Conservation (phyloP, 805 yeast species). For the Grigorovia transvaalensis region DNA sequence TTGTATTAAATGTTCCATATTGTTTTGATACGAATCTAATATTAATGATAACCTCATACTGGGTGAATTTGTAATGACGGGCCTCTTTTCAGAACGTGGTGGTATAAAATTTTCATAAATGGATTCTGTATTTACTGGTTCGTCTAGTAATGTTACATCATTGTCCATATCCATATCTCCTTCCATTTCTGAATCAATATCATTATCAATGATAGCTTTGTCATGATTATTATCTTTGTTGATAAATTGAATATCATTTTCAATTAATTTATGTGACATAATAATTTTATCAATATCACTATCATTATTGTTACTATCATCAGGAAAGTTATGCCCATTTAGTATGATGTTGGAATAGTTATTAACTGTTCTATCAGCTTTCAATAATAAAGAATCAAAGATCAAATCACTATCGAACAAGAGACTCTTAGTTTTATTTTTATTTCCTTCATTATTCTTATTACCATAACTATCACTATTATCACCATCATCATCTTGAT, state of each 20-base stretch:
- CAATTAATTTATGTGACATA: neutral
- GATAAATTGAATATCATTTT: neutral
- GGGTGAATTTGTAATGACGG: slow-evolving; percentile 1
- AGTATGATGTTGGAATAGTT: neutral
- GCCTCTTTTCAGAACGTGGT: slow-evolving; percentile 22
- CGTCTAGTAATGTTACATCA: neutral
- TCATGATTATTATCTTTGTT: neutral
- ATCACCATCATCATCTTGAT: neutral
- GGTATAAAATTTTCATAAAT: slow-evolving; percentile 8
- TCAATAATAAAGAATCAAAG: slow-evolving; percentile 21
- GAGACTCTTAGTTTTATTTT: slow-evolving; percentile 5
- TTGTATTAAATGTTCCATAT: neutral
- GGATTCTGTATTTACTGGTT: neutral
- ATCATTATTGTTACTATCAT: too few relatives aligned
- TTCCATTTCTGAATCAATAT: neutral
- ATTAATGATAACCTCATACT: neutral
- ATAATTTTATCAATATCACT: too few relatives aligned
- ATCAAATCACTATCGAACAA: slow-evolving; percentile 23
- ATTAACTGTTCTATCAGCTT: slow-evolving; percentile 8
- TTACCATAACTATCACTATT: too few relatives aligned
- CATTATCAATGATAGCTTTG: neutral
- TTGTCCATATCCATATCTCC: neutral
- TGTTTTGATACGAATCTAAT: neutral
- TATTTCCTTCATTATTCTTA: neutral
- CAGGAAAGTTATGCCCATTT: neutral